Conservation (phyloP, 306 rosid species). For the Malus sieversii region DNA sequence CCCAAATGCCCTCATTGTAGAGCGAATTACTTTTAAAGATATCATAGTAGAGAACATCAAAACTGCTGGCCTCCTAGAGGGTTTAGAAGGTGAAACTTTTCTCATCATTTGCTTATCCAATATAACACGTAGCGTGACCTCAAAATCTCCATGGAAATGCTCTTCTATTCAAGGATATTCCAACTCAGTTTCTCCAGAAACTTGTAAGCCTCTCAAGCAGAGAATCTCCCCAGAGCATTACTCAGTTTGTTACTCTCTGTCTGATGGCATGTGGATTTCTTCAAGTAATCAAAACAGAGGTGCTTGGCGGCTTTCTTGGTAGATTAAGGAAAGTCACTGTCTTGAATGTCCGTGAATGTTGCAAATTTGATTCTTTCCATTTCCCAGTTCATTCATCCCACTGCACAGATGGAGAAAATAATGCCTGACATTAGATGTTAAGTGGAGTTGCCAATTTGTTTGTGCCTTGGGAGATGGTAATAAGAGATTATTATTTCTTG, state of each 20-base stretch:
- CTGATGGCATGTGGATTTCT: constrained; percentile 31
- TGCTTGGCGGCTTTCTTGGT: constrained; percentile 49
- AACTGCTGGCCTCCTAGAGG: constrained; percentile 59
- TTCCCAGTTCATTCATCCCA: constrained; percentile 27
- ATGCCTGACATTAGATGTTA: constrained; percentile 33
- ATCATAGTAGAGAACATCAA: constrained; percentile 40
- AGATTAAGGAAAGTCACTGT: constrained; percentile 30
- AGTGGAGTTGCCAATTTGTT: constrained; percentile 39
- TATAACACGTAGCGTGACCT: constrained; percentile 40
- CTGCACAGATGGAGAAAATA: constrained; percentile 9
- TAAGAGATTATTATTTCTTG: constrained; percentile 40
- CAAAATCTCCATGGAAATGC: constrained; percentile 68
- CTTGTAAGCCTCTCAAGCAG: constrained; percentile 45
- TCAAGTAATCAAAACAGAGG: constrained; percentile 32
- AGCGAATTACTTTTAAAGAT: constrained; percentile 47
- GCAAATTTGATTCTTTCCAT: constrained; percentile 42
- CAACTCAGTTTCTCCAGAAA: constrained; percentile 44
- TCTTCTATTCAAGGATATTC: constrained; percentile 58
- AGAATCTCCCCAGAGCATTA: constrained; percentile 52
- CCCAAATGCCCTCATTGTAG: constrained; percentile 42
- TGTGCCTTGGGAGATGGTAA: constrained; percentile 31
- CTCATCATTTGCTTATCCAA: constrained; percentile 52
- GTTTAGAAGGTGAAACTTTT: constrained; percentile 57
- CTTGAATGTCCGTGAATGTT: constrained; percentile 20
- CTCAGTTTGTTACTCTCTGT: constrained; percentile 56